Percentiles rank a stretch among this genome's conserved stretches.
phyloP scores from a whole-genome alignment of 352 stramenopile species.

The Thraustochytrium striatum region DNA sequence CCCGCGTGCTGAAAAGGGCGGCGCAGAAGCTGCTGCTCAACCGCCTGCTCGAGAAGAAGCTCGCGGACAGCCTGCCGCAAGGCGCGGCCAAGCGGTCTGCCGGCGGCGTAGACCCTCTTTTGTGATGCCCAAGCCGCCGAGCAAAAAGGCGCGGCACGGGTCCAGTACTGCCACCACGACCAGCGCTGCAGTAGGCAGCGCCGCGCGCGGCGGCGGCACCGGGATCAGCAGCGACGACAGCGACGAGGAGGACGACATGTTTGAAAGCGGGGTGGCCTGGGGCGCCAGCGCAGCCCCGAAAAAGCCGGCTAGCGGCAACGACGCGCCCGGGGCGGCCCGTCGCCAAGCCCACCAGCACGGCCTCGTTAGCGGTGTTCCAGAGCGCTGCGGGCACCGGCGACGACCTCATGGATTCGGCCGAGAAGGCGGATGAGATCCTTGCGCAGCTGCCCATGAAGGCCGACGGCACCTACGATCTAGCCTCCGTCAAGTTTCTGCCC shows the following conservation, averaged over 20 bases:
- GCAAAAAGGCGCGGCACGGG: neutral
- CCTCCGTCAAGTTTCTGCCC: conserved; percentile 22
- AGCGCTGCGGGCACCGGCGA: too few relatives aligned
- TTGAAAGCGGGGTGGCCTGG: too few relatives aligned
- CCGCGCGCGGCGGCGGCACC: too few relatives aligned
- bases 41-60: conserved; percentile 63
- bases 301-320: too few relatives aligned
- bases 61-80: neutral
- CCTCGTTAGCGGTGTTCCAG: too few relatives aligned
- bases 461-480: conserved; percentile 31
- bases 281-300: too few relatives aligned
- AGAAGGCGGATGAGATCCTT: conserved; percentile 38
- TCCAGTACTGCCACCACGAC: neutral
- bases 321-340: too few relatives aligned
- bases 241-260: conserved; percentile 6
- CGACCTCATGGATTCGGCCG: conserved; percentile 78
- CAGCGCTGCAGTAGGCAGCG: neutral
- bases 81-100: neutral
- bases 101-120: neutral
- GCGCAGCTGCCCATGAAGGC: conserved; percentile 3
- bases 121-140: neutral
- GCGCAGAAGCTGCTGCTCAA: conserved; percentile 91
- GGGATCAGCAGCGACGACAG: neutral
- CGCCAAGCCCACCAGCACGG: too few relatives aligned
- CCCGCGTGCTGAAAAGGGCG: conserved; percentile 68